These are phyloP conservation scores for Mortierella sp. DNA, from an alignment of 371 early-diverging fungal species.

Conservation along the genomic window DNA sequence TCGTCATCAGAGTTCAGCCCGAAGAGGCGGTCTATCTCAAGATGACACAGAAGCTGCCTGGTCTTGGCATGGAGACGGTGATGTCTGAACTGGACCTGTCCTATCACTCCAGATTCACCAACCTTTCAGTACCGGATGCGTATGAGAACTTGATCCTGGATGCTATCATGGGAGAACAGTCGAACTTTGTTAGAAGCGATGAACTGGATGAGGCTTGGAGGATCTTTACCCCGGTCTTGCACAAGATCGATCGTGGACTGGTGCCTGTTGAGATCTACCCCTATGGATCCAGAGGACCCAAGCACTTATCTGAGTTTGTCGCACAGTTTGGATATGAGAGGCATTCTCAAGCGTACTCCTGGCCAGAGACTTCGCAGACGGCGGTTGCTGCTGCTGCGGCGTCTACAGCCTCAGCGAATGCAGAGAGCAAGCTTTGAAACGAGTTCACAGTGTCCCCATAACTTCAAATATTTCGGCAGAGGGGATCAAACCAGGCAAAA, in stretches of 20 bases:
- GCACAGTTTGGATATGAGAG: conserved; percentile 72
- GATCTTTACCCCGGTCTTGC: conserved; percentile 93
- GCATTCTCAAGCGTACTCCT: conserved; percentile 34
- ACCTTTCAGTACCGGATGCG: conserved; percentile 91
- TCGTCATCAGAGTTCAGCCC: conserved; percentile 94
- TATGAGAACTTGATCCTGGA: conserved; percentile 93
- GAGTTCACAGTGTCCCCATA: no score
- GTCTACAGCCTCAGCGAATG: conserved; percentile 1
- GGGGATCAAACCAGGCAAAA: no score
- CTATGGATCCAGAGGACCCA: conserved; percentile 91
- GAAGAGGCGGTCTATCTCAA: conserved; percentile 95
- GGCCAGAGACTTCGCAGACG: conserved; percentile 51
- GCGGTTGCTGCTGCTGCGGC: conserved; percentile 1
- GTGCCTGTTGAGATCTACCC: conserved; percentile 79
- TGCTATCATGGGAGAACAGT: conserved; percentile 86
- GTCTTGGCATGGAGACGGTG: conserved; percentile 66
- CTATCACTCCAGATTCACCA: conserved; percentile 83
- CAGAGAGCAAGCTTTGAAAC: conserved; percentile 37
- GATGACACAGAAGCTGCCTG: conserved; percentile 91
- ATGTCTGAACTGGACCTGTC: conserved; percentile 90
- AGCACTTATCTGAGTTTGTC: conserved; percentile 75
- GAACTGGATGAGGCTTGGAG: conserved; percentile 95
- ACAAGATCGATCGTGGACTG: conserved; percentile 78
- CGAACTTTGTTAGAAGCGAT: conserved; percentile 95
- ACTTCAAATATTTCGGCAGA: no score